Evolutionary conservation across 2,329 filamentous ascomycete species (phyloP).

Genomic region (Fusarium pseudoanthophilum): DNA sequence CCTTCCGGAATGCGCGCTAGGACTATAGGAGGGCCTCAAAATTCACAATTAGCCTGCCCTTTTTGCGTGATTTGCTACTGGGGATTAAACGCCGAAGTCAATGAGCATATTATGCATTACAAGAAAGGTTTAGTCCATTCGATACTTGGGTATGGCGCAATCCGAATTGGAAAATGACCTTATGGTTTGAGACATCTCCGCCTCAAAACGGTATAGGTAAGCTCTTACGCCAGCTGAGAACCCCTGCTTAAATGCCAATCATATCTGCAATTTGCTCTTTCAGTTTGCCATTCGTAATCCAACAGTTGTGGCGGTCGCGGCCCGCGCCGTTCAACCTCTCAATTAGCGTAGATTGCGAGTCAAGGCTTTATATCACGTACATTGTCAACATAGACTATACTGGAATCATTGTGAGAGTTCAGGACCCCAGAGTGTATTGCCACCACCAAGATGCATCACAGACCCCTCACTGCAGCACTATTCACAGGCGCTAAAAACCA

Average conservation of each 20-base stretch:
- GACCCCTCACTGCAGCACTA: not conserved
- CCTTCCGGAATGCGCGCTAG: not conserved
- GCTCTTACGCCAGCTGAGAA: not conserved
- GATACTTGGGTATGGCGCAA: not conserved
- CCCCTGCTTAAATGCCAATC: not conserved
- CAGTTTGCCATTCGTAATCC: not conserved
- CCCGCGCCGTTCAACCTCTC: not conserved
- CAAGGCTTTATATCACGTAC: not conserved
- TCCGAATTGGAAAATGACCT: not conserved
- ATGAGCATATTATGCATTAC: not conserved
- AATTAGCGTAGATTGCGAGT: not conserved
- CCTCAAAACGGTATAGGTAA: not conserved
- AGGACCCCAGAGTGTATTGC: too few species aligned
- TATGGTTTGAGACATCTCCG: not conserved
- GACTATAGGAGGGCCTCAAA: not conserved
- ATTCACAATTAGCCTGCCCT: accelerated
- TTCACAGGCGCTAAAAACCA: not conserved
- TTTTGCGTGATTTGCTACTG: not conserved
- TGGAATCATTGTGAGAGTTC: accelerated
- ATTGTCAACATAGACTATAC: not conserved
- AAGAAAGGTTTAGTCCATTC: not conserved
- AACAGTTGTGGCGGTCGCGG: not conserved
- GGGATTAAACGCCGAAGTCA: accelerated
- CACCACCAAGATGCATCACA: not conserved
- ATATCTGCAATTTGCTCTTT: not conserved